A percentile compares a stretch with the other conserved stretches of the same genome.
Conservation (phyloP, 176 grass and related monocot species). For the Avena insularis region DNA sequence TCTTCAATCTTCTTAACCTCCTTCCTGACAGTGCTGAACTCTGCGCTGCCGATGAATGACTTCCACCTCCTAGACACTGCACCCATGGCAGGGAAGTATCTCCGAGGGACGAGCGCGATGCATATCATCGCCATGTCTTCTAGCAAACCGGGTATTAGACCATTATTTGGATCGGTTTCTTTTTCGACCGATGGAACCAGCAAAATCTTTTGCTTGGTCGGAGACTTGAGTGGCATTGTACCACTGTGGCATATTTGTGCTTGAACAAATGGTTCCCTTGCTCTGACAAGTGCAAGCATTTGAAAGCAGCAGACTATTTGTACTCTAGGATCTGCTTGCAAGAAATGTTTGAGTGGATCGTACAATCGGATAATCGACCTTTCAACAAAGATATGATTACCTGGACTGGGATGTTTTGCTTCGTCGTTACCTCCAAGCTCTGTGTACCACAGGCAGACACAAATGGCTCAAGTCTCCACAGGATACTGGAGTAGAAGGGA, state of each 20-base stretch:
- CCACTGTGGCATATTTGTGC: conserved; percentile 9
- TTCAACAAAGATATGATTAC: too few relatives aligned
- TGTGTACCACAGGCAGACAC: too few relatives aligned
- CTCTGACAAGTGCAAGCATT: conserved; percentile 42
- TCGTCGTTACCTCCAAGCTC: too few relatives aligned
- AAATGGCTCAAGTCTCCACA: too few relatives aligned
- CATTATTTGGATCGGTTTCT: conserved; percentile 18
- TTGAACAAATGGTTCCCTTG: conserved; percentile 10
- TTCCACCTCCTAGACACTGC: conserved; percentile 79
- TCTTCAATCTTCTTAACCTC: conserved; percentile 58
- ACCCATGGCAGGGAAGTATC: conserved; percentile 56
- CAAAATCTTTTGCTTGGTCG: conserved; percentile 32
- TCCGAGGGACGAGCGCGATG: conserved; percentile 57
- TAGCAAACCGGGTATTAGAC: conserved; percentile 67
- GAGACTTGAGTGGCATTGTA: conserved; percentile 5
- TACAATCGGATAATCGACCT: too few relatives aligned
- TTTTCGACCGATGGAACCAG: conserved; percentile 9
- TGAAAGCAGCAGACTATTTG: not conserved
- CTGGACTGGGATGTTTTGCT: too few relatives aligned
- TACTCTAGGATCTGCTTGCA: too few relatives aligned
- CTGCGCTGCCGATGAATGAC: conserved; percentile 63
- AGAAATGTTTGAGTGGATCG: too few relatives aligned
- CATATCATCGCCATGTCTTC: conserved; percentile 78
- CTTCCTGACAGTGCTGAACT: conserved; percentile 62
- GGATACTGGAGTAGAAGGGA: not conserved